Evolutionary conservation across 1,139 yeast species (phyloP).

Genomic region (Pichia sp.): DNA sequence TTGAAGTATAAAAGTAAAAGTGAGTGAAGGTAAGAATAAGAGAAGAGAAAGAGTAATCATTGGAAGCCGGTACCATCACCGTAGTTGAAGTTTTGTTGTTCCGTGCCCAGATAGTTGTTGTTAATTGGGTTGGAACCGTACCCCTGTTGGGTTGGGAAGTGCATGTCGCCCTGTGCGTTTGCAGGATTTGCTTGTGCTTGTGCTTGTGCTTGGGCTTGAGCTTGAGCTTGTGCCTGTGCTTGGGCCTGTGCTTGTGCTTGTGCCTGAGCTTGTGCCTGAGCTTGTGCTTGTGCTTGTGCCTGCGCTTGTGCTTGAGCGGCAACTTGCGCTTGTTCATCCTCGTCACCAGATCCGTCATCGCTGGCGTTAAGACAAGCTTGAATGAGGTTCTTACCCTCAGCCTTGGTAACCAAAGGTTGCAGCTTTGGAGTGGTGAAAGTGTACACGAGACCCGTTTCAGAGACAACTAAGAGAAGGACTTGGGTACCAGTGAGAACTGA

Average conservation of each 20-base stretch:
- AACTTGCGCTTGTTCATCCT: constrained; percentile 38
- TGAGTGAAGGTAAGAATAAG: background rate
- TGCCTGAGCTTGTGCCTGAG: constrained; percentile 22
- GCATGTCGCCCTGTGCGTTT: constrained; percentile 9
- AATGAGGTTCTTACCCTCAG: constrained; percentile 93
- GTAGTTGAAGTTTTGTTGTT: constrained; percentile 14
- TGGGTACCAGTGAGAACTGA: constrained; percentile 96
- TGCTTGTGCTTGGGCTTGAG: constrained; percentile 2
- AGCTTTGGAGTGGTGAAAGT: constrained; percentile 98
- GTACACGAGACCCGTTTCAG: constrained; percentile 95
- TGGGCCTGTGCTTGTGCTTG: constrained; percentile 15
- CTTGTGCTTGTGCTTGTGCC: constrained; percentile 21
- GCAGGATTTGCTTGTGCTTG: background rate
- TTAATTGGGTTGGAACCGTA: constrained; percentile 17
- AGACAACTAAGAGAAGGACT: constrained; percentile 84
- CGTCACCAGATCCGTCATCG: constrained; percentile 63
- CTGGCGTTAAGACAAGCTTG: constrained; percentile 98
- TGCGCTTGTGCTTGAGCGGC: constrained; percentile 15
- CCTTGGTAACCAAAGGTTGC: constrained; percentile 94
- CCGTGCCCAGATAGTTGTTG: constrained; percentile 22
- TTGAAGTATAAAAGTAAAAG: background rate
- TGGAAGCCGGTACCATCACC: constrained; percentile 25
- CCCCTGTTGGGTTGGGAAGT: constrained; percentile 9
- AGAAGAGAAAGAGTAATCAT: constrained; percentile 6
- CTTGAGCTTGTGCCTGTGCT: constrained; percentile 12